Conservation (phyloP, 2,329 filamentous ascomycete genomes). For the Pseudogymnoascus sp. region DNA sequence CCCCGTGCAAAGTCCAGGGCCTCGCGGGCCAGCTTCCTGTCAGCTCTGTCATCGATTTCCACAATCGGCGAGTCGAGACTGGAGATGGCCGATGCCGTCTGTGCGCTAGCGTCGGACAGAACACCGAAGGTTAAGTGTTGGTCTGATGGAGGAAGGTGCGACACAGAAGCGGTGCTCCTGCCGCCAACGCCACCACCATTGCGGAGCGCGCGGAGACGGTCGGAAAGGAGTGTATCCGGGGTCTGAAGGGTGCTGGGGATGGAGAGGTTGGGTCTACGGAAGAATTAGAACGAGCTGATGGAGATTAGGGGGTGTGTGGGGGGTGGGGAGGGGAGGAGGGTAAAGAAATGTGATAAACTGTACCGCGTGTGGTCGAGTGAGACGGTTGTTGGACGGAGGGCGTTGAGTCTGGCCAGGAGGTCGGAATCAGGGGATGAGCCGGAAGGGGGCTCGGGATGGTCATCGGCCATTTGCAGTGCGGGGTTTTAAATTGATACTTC, state of each 20-base stretch:
- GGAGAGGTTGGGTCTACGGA: background rate
- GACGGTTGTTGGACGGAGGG: background rate
- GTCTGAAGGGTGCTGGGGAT: background rate
- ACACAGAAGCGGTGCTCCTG: background rate
- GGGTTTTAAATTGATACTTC: background rate
- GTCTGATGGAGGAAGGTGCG: background rate
- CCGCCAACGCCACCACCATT: background rate
- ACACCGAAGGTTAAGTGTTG: background rate
- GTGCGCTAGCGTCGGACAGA: background rate
- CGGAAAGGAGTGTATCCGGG: background rate
- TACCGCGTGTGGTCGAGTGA: background rate
- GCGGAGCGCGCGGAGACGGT: background rate
- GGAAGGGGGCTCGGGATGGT: background rate
- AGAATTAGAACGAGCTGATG: background rate
- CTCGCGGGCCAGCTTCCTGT: background rate
- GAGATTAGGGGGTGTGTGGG: background rate
- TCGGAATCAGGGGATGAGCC: background rate
- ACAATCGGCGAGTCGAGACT: background rate
- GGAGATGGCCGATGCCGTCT: background rate
- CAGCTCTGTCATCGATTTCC: background rate
- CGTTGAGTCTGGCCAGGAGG: constrained; percentile 7
- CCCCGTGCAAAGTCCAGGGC: background rate
- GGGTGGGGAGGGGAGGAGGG: background rate
- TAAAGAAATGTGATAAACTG: background rate
- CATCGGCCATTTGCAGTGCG: background rate